These are phyloP conservation scores for Xylariomycetidae sp. DNA, from an alignment of 2,329 filamentous ascomycete genomes.

Conservation along the genomic window DNA sequence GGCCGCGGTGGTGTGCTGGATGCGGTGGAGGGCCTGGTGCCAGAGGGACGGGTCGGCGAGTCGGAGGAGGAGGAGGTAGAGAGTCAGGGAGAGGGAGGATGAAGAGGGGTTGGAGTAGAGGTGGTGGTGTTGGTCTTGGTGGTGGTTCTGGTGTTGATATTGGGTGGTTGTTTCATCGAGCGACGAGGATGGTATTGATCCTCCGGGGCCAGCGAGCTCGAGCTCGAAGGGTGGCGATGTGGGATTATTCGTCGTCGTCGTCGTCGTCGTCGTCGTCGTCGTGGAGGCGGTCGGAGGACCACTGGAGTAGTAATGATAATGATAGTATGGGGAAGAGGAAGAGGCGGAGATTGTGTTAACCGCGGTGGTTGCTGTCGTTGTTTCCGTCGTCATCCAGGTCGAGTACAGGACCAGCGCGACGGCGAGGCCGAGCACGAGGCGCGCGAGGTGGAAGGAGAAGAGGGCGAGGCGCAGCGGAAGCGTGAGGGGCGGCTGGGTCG, in stretches of 20 bases:
- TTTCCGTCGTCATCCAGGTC: no score
- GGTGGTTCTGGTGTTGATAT: constrained; percentile 15
- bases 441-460: constrained; percentile 37
- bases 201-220: no score
- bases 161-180: no score
- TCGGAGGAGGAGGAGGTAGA: no score
- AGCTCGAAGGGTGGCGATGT: constrained; percentile 11
- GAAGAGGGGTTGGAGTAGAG: no score
- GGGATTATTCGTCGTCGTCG: constrained; percentile 7
- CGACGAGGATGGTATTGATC: no score
- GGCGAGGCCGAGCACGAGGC: constrained; percentile 35
- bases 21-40: not conserved
- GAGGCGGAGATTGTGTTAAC: constrained; percentile 6
- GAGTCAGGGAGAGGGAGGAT: no score
- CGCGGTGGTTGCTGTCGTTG: constrained; percentile 21
- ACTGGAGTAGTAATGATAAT: no score
- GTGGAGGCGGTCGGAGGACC: not conserved
- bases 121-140: constrained; percentile 17
- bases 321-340: constrained; percentile 6
- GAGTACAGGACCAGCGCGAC: constrained; percentile 47
- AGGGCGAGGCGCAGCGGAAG: constrained; percentile 43
- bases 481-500: constrained; percentile 61
- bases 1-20: constrained; percentile 4
- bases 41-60: not conserved
- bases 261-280: not conserved